These are phyloP conservation scores for Xylaria acuta DNA, from an alignment of 495 filamentous ascomycete genomes.

Conservation along the genomic window DNA sequence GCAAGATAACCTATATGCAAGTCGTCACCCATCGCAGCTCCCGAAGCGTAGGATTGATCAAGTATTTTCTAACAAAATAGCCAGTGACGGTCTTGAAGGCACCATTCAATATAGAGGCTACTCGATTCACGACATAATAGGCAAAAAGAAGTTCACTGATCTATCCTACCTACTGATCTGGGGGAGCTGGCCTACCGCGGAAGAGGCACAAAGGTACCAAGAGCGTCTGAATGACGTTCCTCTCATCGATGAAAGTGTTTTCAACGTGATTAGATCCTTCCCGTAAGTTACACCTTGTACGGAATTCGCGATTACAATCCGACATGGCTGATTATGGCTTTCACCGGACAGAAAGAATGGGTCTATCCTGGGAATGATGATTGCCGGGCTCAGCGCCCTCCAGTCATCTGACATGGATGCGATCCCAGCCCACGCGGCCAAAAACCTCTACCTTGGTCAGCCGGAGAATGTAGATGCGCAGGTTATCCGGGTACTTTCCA, in stretches of 20 bases:
- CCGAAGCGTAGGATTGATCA: not conserved
- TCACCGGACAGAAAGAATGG: slow-evolving; percentile 14
- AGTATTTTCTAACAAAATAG: not conserved
- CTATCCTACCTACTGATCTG: slow-evolving; percentile 56
- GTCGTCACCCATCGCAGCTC: slow-evolving; percentile 22
- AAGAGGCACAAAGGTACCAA: slow-evolving; percentile 46
- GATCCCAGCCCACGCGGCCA: slow-evolving; percentile 27
- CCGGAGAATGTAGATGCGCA: slow-evolving; percentile 49
- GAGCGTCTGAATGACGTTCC: slow-evolving; percentile 47
- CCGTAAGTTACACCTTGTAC: slow-evolving; percentile 27
- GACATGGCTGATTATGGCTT: not conserved
- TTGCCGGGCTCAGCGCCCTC: slow-evolving; percentile 17
- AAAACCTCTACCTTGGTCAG: slow-evolving; percentile 42
- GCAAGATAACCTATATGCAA: slow-evolving; percentile 52
- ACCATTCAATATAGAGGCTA: slow-evolving; percentile 49
- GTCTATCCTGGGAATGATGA: slow-evolving; percentile 17
- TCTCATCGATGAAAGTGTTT: slow-evolving; percentile 42
- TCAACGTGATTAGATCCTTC: slow-evolving; percentile 43
- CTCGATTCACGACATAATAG: slow-evolving; percentile 51
- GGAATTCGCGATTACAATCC: not conserved
- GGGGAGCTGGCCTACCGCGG: slow-evolving; percentile 46
- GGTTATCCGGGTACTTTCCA: slow-evolving; percentile 49
- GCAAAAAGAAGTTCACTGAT: slow-evolving; percentile 49
- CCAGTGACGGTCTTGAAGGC: slow-evolving; percentile 40
- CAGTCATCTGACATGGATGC: slow-evolving; percentile 17